Evolutionary conservation across 1,284 basidiomycete species (phyloP), one percentile per base, ranked within the genome.

Genomic region (Rugiboletus extremiorientalis): DNA sequence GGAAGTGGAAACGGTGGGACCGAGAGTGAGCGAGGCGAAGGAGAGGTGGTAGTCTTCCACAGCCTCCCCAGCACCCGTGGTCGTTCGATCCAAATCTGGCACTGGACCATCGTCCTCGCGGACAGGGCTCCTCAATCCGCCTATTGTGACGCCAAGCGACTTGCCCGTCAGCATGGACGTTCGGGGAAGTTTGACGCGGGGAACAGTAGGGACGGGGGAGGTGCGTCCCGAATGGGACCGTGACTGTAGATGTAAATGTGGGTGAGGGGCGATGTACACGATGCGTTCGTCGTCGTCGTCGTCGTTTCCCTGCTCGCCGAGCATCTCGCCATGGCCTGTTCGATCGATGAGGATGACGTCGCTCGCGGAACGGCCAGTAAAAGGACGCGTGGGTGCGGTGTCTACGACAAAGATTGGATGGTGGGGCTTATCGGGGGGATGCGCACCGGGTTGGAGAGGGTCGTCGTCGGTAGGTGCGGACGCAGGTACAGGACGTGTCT

Each of bases 191-290:
- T 58, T 53, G 36, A 64, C 65, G 16, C 61, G 54, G 8, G 69
- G 59, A 3, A 61, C 18, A 11, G 54, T 28, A 31, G 63, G 52
- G 30, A 55, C 9, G 40, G 63, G 60, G 31, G 65, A 59, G 46
- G 52, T 43, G 37, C 62, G 60, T 25, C 63, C 50, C 8, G 63
- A 66, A 15, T n/a, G n/a, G n/a, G n/a, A n/a, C n/a, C n/a, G n/a
- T n/a, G n/a, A n/a, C n/a, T n/a, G n/a, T n/a, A n/a, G n/a, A n/a
- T n/a, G n/a, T n/a, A n/a, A n/a, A n/a, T 77, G 76, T 14, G 82
- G 83, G 63, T 83, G 77, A 1, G 84, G 84, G 3, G 83, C 84
- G n/a, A 79, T 80, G 61, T 86, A 86, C 18, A 86, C 83, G 48
- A 86, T 85, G 1, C 76, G 62, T 56, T 85, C 84, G 31, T 84